Evolutionary conservation across 2,329 filamentous ascomycete species (phyloP).

Genomic region (Verruconis gallopava): DNA sequence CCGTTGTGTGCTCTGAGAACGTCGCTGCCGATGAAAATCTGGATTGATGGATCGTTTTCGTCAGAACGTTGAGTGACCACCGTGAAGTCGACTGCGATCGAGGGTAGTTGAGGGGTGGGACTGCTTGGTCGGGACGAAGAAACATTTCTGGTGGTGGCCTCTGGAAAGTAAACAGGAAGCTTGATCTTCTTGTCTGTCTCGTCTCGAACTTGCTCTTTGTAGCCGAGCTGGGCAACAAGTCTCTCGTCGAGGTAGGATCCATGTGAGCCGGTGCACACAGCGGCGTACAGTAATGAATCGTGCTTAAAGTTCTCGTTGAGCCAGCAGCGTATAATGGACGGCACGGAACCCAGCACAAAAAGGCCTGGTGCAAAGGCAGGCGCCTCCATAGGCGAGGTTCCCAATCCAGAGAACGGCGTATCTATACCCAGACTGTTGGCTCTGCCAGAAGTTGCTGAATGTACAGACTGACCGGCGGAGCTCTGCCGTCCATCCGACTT

Average conservation of each 20-base stretch:
- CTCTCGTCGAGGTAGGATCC: constrained; percentile 68
- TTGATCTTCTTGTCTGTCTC: constrained; percentile 58
- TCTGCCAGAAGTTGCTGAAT: constrained; percentile 64
- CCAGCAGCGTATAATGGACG: constrained; percentile 93
- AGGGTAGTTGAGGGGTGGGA: constrained; percentile 66
- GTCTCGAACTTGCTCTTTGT: constrained; percentile 53
- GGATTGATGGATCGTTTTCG: constrained; percentile 49
- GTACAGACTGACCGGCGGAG: constrained; percentile 73
- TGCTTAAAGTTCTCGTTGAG: constrained; percentile 83
- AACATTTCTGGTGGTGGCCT: constrained; percentile 64
- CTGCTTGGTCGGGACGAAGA: constrained; percentile 60
- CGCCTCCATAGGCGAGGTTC: constrained; percentile 57
- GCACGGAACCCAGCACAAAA: constrained; percentile 75
- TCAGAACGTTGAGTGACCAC: constrained; percentile 42
- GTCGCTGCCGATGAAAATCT: constrained; percentile 84
- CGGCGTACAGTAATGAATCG: constrained; percentile 77
- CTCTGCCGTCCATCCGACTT: constrained; percentile 93
- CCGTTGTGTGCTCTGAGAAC: constrained; percentile 74
- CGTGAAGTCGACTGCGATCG: constrained; percentile 66
- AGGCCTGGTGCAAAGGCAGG: constrained; percentile 70
- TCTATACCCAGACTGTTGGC: constrained; percentile 84
- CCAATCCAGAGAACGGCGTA: constrained; percentile 51
- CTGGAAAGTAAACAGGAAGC: constrained; percentile 76
- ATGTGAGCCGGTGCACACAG: constrained; percentile 83
- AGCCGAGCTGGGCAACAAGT: constrained; percentile 60